Conservation (phyloP, 2,329 filamentous ascomycete species). For the Botrytis hyacinthi region DNA sequence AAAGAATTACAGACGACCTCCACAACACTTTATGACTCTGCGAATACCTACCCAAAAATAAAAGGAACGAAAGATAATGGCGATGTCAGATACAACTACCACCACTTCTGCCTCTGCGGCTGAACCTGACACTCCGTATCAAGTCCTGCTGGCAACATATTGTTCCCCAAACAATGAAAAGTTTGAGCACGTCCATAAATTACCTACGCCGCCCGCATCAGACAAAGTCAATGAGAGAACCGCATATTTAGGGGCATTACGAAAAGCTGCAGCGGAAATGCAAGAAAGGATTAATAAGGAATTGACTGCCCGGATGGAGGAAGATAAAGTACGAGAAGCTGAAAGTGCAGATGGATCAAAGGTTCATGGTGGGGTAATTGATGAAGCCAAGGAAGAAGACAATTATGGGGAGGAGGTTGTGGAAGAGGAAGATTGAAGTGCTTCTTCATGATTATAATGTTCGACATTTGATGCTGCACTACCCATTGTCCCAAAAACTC, state of each 20-base stretch:
- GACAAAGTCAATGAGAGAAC: constrained; percentile 51
- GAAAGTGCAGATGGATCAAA: constrained; percentile 33
- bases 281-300: constrained; percentile 68
- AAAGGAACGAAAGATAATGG: background rate
- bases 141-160: constrained; percentile 48
- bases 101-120: constrained; percentile 1
- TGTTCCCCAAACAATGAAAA: constrained; percentile 49
- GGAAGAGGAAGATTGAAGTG: constrained; percentile 57
- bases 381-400: constrained; percentile 64
- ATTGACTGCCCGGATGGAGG: constrained; percentile 71
- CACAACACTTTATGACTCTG: background rate
- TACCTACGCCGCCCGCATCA: constrained; percentile 42
- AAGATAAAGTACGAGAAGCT: constrained; percentile 58
- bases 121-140: background rate
- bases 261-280: constrained; percentile 53
- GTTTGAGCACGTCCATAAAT: constrained; percentile 45
- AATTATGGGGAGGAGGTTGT: constrained; percentile 83
- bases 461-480: constrained; percentile 19
- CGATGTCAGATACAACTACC: constrained; percentile 16
- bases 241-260: constrained; percentile 58
- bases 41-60: background rate
- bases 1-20: background rate
- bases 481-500: constrained; percentile 25
- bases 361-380: constrained; percentile 42
- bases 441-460: constrained; percentile 17